phyloP scores from a whole-genome alignment of 306 rosid species.

The Castanopsis chinensis region DNA sequence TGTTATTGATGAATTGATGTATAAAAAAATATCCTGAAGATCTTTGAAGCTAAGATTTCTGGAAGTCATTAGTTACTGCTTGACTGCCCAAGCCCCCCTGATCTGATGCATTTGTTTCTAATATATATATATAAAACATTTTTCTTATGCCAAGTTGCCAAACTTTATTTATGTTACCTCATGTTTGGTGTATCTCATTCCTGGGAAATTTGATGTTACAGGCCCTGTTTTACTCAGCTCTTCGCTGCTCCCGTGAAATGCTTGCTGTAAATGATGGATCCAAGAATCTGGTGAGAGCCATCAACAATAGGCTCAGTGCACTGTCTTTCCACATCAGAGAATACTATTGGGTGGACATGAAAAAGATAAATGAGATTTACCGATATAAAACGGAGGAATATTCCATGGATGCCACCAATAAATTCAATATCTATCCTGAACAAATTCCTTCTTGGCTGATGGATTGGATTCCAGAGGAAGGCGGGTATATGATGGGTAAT shows the following conservation, averaged over 20 bases:
- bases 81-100: neutral
- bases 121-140: neutral
- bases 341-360: constrained; percentile 92
- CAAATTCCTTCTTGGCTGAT: constrained; percentile 92
- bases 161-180: neutral
- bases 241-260: constrained; percentile 86
- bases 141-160: neutral
- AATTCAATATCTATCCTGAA: constrained; percentile 96
- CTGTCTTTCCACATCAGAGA: constrained; percentile 91
- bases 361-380: constrained; percentile 85
- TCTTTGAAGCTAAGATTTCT: neutral
- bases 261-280: constrained; percentile 57
- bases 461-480: constrained; percentile 95
- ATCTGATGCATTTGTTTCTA: neutral
- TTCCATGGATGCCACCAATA: constrained; percentile 82
- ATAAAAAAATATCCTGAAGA: neutral
- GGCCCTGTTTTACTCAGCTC: constrained; percentile 95
- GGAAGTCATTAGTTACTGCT: neutral
- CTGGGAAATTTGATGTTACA: constrained; percentile 36
- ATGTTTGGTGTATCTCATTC: constrained; percentile 18
- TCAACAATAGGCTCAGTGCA: constrained; percentile 86
- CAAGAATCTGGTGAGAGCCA: constrained; percentile 64
- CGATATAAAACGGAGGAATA: constrained; percentile 96
- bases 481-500: constrained; percentile 89
- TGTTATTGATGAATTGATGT: neutral